Evolutionary conservation across 148 eudicot species (phyloP).

Genomic region (Camellia granthamiana): DNA sequence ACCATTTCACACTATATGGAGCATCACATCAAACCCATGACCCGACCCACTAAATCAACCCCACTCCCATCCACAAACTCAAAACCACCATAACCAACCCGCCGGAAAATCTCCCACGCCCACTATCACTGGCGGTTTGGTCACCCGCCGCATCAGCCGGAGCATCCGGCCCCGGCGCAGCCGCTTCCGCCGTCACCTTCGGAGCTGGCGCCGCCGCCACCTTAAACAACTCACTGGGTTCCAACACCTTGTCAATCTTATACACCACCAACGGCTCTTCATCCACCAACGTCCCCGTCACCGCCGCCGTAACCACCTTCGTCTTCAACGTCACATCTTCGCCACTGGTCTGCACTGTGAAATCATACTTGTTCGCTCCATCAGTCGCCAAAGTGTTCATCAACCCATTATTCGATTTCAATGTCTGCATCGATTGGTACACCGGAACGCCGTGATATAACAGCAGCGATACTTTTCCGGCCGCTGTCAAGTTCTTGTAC

Average conservation of each 20-base stretch:
- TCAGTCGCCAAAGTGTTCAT: conserved; percentile 72
- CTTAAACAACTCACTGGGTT: conserved; percentile 66
- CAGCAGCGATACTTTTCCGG: conserved; percentile 39
- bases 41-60: neutral
- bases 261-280: conserved; percentile 53
- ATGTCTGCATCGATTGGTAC: conserved; percentile 55
- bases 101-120: conserved; percentile 26
- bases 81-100: conserved; percentile 22
- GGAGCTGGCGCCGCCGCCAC: conserved; percentile 25
- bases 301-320: conserved; percentile 49
- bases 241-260: conserved; percentile 59
- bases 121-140: conserved; percentile 34
- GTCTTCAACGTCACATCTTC: conserved; percentile 66
- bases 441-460: conserved; percentile 67
- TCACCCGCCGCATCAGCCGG: conserved; percentile 41
- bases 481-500: conserved; percentile 57
- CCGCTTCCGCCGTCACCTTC: conserved; percentile 25
- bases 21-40: neutral
- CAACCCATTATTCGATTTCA: conserved; percentile 60
- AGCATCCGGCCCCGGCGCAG: conserved; percentile 32
- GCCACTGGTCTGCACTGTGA: conserved; percentile 57
- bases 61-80: conserved; percentile 26
- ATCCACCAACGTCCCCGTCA: conserved; percentile 61
- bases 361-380: conserved; percentile 53
- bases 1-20: neutral